Percentiles rank a stretch among this genome's conserved stretches.
phyloP scores from a whole-genome alignment of 2,329 filamentous ascomycete genomes.

The Aspergillus glaucus region DNA sequence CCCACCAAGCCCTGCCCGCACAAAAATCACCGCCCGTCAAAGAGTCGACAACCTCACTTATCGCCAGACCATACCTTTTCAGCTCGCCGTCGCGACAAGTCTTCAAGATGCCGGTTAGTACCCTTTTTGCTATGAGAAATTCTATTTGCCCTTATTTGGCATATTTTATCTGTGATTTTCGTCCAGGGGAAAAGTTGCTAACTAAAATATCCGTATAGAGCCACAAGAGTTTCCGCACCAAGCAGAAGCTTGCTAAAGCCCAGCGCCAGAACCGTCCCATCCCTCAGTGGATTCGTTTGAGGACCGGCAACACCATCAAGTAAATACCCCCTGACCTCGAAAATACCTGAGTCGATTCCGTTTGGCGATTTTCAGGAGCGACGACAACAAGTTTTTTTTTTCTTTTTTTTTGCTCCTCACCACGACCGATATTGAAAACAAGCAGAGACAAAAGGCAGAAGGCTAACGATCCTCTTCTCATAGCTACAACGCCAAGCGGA shows the following conservation, averaged over 20 bases:
- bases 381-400: no score
- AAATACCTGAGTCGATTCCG: not conserved
- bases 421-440: not conserved
- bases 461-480: conserved; percentile 6
- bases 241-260: conserved; percentile 99
- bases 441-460: not conserved
- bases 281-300: conserved; percentile 98
- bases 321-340: conserved; percentile 49
- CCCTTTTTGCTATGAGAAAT: not conserved
- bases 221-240: conserved; percentile 99
- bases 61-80: conserved; percentile 25
- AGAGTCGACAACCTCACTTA: conserved; percentile 30
- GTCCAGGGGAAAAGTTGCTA: conserved; percentile 1
- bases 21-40: conserved; percentile 31
- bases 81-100: conserved; percentile 38
- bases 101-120: conserved; percentile 53
- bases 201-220: conserved; percentile 52
- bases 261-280: conserved; percentile 99
- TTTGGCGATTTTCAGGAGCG: not conserved
- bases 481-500: conserved; percentile 99
- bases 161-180: not conserved
- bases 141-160: not conserved
- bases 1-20: conserved; percentile 35
- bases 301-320: conserved; percentile 99
- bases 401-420: no score